These are phyloP conservation scores for Naganishia sp. DNA, from an alignment of 1,284 basidiomycete genomes.

Conservation along the genomic window DNA sequence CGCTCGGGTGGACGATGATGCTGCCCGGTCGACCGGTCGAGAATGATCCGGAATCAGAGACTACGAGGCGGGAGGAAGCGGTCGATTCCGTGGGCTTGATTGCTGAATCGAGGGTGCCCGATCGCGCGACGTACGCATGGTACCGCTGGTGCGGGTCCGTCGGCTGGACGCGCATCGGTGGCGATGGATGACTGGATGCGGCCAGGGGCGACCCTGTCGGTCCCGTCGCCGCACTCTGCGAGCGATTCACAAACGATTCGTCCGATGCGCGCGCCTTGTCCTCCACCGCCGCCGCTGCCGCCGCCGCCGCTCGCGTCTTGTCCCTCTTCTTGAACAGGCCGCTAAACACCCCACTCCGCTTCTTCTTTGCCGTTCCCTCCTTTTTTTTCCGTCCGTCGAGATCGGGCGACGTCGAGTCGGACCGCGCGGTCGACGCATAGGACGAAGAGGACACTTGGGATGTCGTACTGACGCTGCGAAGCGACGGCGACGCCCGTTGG, in stretches of 20 bases:
- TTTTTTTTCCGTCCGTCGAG: constrained; percentile 25
- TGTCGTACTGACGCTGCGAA: constrained; percentile 5
- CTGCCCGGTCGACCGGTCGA: constrained; percentile 55
- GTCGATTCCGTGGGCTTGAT: constrained; percentile 40
- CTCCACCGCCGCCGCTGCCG: neutral
- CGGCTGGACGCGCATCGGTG: constrained; percentile 71
- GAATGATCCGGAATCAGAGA: constrained; percentile 13
- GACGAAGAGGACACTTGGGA: constrained; percentile 19
- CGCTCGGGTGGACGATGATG: constrained; percentile 55
- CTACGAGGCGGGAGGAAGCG: constrained; percentile 43
- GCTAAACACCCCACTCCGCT: constrained; percentile 56
- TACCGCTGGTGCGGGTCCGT: constrained; percentile 84
- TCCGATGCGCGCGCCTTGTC: constrained; percentile 39
- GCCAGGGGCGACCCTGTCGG: constrained; percentile 34
- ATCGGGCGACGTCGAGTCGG: constrained; percentile 18
- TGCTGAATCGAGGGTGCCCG: constrained; percentile 65
- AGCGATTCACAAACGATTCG: constrained; percentile 41
- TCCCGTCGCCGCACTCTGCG: constrained; percentile 34
- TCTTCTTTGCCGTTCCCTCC: constrained; percentile 43
- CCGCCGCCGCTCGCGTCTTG: constrained; percentile 46
- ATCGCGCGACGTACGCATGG: constrained; percentile 80
- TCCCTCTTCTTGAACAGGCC: constrained; percentile 71
- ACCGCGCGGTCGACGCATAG: constrained; percentile 10
- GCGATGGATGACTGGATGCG: constrained; percentile 44
- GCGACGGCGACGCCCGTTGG: constrained; percentile 14